Conservation (phyloP, 495 filamentous ascomycete species). For the Collariella sp. region DNA sequence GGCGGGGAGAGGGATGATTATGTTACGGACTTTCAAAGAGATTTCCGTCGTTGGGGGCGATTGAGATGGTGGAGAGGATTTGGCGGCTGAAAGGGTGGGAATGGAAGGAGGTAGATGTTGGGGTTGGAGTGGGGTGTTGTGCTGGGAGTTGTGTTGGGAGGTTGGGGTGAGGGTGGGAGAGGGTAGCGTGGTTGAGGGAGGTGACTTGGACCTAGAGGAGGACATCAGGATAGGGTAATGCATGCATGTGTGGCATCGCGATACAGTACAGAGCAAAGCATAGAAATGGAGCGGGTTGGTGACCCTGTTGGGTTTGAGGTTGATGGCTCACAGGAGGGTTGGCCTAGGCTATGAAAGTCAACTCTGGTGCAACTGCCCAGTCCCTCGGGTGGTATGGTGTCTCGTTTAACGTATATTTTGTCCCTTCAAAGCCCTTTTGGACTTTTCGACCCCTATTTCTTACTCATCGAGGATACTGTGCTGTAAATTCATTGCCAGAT, state of each 20-base stretch:
- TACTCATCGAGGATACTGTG: too few relatives aligned
- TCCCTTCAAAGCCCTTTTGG: too few relatives aligned
- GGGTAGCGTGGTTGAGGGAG: too few relatives aligned
- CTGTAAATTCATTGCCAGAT: too few relatives aligned
- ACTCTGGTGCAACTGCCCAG: too few relatives aligned
- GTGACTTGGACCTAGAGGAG: too few relatives aligned
- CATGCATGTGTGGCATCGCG: not conserved
- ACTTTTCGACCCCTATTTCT: too few relatives aligned
- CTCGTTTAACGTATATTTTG: too few relatives aligned
- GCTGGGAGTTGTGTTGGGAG: not conserved
- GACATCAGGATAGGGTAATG: too few relatives aligned
- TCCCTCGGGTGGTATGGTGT: too few relatives aligned
- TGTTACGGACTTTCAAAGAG: slow-evolving; percentile 62
- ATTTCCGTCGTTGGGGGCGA: slow-evolving; percentile 68
- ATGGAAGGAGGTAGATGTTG: not conserved
- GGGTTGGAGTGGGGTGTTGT: not conserved
- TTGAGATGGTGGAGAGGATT: slow-evolving; percentile 72
- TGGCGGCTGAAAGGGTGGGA: slow-evolving; percentile 17
- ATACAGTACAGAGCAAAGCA: not conserved
- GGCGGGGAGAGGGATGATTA: slow-evolving; percentile 46
- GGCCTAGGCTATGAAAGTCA: too few relatives aligned
- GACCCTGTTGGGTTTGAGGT: not conserved
- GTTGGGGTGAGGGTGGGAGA: not conserved
- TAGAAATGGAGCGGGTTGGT: not conserved
- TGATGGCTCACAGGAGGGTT: too few relatives aligned